Evolutionary conservation across 2,329 filamentous ascomycete species (phyloP).

Genomic region (Beauveria varroae): DNA sequence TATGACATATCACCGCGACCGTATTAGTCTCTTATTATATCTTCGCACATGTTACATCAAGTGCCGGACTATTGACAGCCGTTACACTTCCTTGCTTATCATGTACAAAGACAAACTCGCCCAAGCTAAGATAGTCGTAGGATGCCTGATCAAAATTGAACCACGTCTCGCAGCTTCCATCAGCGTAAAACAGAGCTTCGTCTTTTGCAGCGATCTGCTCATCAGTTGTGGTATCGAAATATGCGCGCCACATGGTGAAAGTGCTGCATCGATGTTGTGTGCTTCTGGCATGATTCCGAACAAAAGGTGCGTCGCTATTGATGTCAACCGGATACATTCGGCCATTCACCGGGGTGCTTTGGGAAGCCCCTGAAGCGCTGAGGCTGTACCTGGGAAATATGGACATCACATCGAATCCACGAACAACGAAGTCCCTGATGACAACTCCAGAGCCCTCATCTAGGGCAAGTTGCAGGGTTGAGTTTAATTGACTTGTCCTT

Average conservation of each 20-base stretch:
- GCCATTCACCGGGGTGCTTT: not conserved
- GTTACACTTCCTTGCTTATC: conserved; percentile 1
- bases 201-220: not conserved
- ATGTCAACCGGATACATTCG: conserved; percentile 10
- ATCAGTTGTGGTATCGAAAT: conserved; percentile 5
- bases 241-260: conserved; percentile 1
- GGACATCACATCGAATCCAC: conserved; percentile 31
- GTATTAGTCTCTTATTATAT: not conserved
- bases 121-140: conserved; percentile 7
- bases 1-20: not conserved
- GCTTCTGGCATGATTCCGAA: not conserved
- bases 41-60: conserved; percentile 3
- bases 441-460: conserved; percentile 32
- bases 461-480: conserved; percentile 29
- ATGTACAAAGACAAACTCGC: conserved; percentile 8
- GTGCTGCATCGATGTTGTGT: not conserved
- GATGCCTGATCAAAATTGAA: conserved; percentile 8
- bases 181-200: conserved; percentile 2
- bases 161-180: conserved; percentile 11
- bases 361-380: not conserved
- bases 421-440: conserved; percentile 31
- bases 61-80: conserved; percentile 4
- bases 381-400: conserved; percentile 21
- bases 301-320: not conserved
- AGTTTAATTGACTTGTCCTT: conserved; percentile 29